These are phyloP conservation scores for Mycena rebaudengoi DNA, from an alignment of 768 basidiomycete species.

Conservation along the genomic window DNA sequence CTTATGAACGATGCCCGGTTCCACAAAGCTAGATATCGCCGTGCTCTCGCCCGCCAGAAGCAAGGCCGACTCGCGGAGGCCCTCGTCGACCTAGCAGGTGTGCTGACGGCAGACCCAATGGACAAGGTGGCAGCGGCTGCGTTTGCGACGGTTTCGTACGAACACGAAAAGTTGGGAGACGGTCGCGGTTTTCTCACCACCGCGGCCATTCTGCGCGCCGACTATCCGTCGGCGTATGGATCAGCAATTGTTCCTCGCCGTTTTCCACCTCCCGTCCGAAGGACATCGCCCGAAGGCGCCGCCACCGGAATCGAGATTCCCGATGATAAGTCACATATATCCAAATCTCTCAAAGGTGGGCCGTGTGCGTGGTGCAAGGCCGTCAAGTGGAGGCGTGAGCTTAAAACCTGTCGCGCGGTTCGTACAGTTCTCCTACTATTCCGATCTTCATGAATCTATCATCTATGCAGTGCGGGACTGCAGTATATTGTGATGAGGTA, in stretches of 20 bases:
- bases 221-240: constrained; percentile 2
- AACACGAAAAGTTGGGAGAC: background rate
- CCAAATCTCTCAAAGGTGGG: background rate
- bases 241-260: background rate
- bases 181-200: background rate
- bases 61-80: constrained; percentile 3
- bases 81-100: constrained; percentile 7
- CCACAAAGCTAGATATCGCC: constrained; percentile 3
- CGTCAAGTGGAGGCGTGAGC: background rate
- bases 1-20: constrained; percentile 2
- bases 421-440: background rate
- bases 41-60: background rate
- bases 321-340: background rate
- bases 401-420: constrained; percentile 4
- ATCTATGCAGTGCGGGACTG: background rate
- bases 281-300: background rate
- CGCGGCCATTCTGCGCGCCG: background rate
- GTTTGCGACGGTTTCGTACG: background rate
- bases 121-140: background rate
- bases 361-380: constrained; percentile 1
- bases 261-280: no score
- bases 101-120: constrained; percentile 2
- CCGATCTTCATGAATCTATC: background rate
- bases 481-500: background rate
- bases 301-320: background rate